Conservation (phyloP, 2,329 filamentous ascomycete genomes). For the Diplodia intermedia region DNA sequence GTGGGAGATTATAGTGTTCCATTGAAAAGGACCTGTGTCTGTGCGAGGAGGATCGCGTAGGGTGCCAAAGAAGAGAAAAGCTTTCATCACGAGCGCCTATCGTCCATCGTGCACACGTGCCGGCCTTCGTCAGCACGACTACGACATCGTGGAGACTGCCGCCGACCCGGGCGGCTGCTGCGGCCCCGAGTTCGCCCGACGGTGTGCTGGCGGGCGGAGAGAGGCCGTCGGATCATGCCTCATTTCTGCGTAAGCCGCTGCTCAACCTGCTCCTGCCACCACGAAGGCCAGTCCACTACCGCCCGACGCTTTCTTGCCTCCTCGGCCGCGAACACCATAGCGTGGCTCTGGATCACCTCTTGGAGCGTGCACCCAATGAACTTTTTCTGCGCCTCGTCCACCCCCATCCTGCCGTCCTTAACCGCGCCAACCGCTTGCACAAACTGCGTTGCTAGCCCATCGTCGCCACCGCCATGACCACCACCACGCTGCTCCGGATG, state of each 20-base stretch:
- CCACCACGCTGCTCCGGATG: slow-evolving; percentile 67
- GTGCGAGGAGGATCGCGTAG: slow-evolving; percentile 6
- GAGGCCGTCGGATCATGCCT: slow-evolving; percentile 10
- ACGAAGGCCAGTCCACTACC: slow-evolving; percentile 76
- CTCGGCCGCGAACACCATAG: slow-evolving; percentile 92
- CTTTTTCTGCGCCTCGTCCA: slow-evolving; percentile 73
- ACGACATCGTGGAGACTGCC: slow-evolving; percentile 8
- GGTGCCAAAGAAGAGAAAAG: not conserved
- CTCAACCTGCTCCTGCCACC: slow-evolving; percentile 65
- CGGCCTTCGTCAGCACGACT: slow-evolving; percentile 9
- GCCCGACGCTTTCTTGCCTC: slow-evolving; percentile 74
- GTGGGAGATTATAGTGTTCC: slow-evolving; percentile 7
- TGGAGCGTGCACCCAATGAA: slow-evolving; percentile 84
- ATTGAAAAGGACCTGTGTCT: slow-evolving; percentile 11
- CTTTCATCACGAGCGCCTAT: not conserved
- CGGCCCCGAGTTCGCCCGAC: slow-evolving; percentile 15
- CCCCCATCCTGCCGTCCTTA: slow-evolving; percentile 71
- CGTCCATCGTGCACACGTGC: slow-evolving; percentile 1
- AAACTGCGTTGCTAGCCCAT: slow-evolving; percentile 81
- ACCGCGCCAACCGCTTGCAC: slow-evolving; percentile 81
- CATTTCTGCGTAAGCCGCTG: slow-evolving; percentile 13
- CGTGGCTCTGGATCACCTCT: slow-evolving; percentile 88
- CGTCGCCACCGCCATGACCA: slow-evolving; percentile 80
- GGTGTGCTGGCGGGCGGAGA: slow-evolving; percentile 8
- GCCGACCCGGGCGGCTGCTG: slow-evolving; percentile 16